phyloP scores from a whole-genome alignment of 148 eudicot genomes.

The Rhododendron williamsianum region DNA sequence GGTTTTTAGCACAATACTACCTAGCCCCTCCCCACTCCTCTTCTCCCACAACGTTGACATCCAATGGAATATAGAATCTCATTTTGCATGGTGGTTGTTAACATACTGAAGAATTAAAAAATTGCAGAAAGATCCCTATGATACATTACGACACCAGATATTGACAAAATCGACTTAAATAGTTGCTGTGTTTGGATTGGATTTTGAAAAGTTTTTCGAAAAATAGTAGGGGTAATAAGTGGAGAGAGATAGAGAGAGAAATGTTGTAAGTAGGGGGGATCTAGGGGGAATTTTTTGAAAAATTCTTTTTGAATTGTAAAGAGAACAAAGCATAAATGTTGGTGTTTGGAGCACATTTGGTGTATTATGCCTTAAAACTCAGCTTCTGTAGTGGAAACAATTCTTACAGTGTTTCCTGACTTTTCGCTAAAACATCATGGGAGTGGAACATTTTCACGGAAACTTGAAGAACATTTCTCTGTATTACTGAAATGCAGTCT shows the following conservation, averaged over 20 bases:
- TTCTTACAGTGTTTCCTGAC: background rate
- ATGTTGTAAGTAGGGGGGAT: too few relatives aligned
- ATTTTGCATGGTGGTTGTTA: background rate
- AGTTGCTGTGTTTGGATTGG: background rate
- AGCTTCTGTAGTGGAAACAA: background rate
- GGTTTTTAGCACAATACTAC: background rate
- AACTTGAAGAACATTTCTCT: background rate
- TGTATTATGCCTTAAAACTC: background rate
- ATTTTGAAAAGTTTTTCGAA: too few relatives aligned
- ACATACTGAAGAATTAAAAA: background rate
- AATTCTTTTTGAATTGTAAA: too few relatives aligned
- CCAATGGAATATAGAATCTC: background rate
- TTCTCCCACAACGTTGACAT: background rate
- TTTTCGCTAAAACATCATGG: background rate
- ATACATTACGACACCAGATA: background rate
- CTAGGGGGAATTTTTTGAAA: too few relatives aligned
- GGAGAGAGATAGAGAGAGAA: too few relatives aligned
- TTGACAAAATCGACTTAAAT: background rate
- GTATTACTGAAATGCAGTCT: background rate
- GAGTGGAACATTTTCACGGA: background rate
- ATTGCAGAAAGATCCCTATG: background rate
- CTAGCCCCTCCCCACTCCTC: background rate
- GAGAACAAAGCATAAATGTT: too few relatives aligned
- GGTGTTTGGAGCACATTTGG: background rate
- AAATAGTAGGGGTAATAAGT: too few relatives aligned